Percentiles rank a stretch among this genome's conserved stretches.
Evolutionary conservation across 2,329 filamentous ascomycete species (phyloP).

Genomic region (Aureobasidium zeae): DNA sequence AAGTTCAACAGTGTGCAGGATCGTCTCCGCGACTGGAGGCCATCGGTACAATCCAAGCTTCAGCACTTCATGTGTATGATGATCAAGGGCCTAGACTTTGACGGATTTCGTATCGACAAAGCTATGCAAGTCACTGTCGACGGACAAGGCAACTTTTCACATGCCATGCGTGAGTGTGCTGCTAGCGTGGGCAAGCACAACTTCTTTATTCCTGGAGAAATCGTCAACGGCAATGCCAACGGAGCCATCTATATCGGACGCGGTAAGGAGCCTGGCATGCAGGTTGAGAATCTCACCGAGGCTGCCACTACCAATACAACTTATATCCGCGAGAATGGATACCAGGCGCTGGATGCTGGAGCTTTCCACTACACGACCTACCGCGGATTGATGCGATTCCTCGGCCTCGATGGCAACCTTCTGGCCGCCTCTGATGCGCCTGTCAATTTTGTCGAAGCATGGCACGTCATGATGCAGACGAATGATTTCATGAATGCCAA

Average conservation of each 20-base stretch:
- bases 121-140: conserved; percentile 56
- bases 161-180: conserved; percentile 50
- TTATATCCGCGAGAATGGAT: conserved; percentile 45
- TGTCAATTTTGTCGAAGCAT: conserved; percentile 45
- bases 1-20: conserved; percentile 61
- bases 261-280: conserved; percentile 48
- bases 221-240: conserved; percentile 53
- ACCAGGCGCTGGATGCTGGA: conserved; percentile 48
- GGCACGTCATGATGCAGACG: conserved; percentile 48
- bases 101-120: conserved; percentile 60
- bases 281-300: conserved; percentile 38
- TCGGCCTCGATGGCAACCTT: conserved; percentile 51
- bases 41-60: conserved; percentile 48
- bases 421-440: conserved; percentile 35
- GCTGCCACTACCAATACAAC: conserved; percentile 43
- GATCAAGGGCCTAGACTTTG: conserved; percentile 54
- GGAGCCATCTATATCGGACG: conserved; percentile 54
- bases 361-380: conserved; percentile 59
- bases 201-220: conserved; percentile 56
- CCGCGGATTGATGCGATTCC: conserved; percentile 50
- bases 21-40: conserved; percentile 55
- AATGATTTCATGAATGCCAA: conserved; percentile 54
- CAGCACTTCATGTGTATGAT: conserved; percentile 55
- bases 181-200: conserved; percentile 49
- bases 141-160: conserved; percentile 49